A percentile compares a stretch with the other conserved stretches of the same genome.
These are phyloP conservation scores for Tephrocybe sp. DNA, from an alignment of 768 basidiomycete species.

Conservation along the genomic window DNA sequence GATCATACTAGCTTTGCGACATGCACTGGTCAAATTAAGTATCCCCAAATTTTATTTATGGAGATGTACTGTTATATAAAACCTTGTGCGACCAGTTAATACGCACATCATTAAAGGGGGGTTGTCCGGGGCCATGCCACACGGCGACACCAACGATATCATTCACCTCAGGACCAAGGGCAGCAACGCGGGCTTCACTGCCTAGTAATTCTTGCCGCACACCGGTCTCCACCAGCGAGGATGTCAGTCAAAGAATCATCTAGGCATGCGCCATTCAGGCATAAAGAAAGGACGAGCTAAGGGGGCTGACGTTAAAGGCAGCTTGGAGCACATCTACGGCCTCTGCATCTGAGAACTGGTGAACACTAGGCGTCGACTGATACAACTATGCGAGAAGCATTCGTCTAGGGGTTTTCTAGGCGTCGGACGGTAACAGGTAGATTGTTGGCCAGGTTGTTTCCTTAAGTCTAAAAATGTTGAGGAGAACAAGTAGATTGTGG, in stretches of 20 bases:
- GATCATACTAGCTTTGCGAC: no score
- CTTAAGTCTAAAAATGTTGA: no score
- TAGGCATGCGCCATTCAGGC: no score
- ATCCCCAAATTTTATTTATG: no score
- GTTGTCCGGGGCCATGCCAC: conserved; percentile 31
- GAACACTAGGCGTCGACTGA: background rate
- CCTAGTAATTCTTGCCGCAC: conserved; percentile 24
- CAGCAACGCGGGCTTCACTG: conserved; percentile 27
- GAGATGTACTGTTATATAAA: no score
- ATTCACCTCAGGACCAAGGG: conserved; percentile 16
- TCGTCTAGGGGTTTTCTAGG: conserved; percentile 5
- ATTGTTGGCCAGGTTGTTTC: background rate
- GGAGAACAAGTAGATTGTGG: no score
- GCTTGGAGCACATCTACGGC: conserved; percentile 8
- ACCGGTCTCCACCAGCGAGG: conserved; percentile 19
- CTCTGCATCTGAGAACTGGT: conserved; percentile 8
- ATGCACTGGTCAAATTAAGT: no score
- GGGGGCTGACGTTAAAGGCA: conserved; percentile 14
- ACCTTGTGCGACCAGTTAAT: no score
- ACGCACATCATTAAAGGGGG: no score
- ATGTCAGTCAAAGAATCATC: conserved; percentile 21
- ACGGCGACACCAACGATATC: conserved; percentile 31
- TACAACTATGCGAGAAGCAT: background rate
- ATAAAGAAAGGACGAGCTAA: no score
- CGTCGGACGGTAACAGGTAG: conserved; percentile 5